phyloP scores from a whole-genome alignment of 179 eudicot genomes.

The Silene coronaria region DNA sequence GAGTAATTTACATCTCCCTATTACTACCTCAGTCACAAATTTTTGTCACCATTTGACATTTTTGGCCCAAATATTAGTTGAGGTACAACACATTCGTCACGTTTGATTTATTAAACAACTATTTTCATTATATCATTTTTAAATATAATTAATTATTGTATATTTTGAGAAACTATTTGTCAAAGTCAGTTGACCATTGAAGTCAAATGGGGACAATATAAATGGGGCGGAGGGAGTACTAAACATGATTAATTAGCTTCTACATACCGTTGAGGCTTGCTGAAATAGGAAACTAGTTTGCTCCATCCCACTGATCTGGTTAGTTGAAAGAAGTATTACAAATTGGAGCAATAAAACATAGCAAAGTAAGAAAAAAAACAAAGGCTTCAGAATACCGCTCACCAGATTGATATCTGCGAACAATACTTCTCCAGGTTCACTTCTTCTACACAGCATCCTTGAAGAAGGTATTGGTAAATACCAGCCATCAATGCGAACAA shows the following conservation, averaged over 20 bases:
- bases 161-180: neutral
- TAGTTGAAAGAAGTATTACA: neutral
- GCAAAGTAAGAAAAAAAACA: neutral
- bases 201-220: neutral
- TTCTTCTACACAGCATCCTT: slow-evolving; percentile 45
- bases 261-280: slow-evolving; percentile 80
- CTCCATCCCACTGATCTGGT: slow-evolving; percentile 93
- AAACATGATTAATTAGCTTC: neutral
- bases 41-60: neutral
- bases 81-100: neutral
- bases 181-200: neutral
- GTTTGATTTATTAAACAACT: neutral
- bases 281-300: slow-evolving; percentile 95
- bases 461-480: slow-evolving; percentile 50
- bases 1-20: neutral
- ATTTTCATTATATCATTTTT: neutral
- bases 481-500: slow-evolving; percentile 97
- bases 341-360: neutral
- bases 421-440: slow-evolving; percentile 52
- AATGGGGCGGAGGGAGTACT: neutral
- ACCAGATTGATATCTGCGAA: slow-evolving; percentile 92
- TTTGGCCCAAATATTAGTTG: neutral
- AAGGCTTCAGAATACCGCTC: slow-evolving; percentile 18
- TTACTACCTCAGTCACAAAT: neutral
- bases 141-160: neutral